Evolutionary conservation across 1,284 basidiomycete species (phyloP).

Genomic region (Xerocomus nothofagi): DNA sequence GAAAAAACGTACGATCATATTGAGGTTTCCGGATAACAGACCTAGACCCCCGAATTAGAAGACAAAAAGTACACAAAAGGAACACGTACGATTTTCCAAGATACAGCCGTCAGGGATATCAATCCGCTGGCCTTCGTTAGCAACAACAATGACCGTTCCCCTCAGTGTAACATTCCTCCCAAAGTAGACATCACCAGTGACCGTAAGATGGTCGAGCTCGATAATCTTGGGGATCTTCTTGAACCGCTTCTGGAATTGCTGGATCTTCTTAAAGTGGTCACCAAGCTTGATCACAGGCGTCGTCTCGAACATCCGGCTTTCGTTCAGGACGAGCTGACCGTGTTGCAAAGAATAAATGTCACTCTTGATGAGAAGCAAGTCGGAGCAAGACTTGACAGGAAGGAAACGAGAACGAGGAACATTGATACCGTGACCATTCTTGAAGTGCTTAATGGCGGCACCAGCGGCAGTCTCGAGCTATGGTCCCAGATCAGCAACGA

Average conservation of each 20-base stretch:
- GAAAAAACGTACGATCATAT: slow-evolving; percentile 58
- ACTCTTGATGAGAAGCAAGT: slow-evolving; percentile 93
- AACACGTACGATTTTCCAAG: slow-evolving; percentile 80
- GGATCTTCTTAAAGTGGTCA: slow-evolving; percentile 92
- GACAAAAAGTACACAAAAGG: not conserved
- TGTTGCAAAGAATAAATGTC: slow-evolving; percentile 96
- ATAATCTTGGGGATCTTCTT: slow-evolving; percentile 94
- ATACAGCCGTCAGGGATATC: slow-evolving; percentile 95
- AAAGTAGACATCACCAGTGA: slow-evolving; percentile 95
- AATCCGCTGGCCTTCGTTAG: slow-evolving; percentile 93
- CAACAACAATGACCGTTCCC: slow-evolving; percentile 86
- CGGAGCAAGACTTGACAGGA: slow-evolving; percentile 91
- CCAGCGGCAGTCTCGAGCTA: slow-evolving; percentile 98
- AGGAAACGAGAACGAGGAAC: slow-evolving; percentile 97
- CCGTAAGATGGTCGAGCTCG: slow-evolving; percentile 95
- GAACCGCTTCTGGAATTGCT: slow-evolving; percentile 97
- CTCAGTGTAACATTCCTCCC: slow-evolving; percentile 89
- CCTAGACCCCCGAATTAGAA: slow-evolving; percentile 36
- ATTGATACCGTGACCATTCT: slow-evolving; percentile 94
- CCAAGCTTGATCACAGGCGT: slow-evolving; percentile 98
- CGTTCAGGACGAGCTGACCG: slow-evolving; percentile 92
- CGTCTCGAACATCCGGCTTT: slow-evolving; percentile 87
- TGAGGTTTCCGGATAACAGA: slow-evolving; percentile 64
- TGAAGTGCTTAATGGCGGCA: slow-evolving; percentile 98
- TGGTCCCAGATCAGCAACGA: slow-evolving; percentile 24